Conservation (phyloP, 495 filamentous ascomycete species). For the Aspergillus kassunensis region DNA sequence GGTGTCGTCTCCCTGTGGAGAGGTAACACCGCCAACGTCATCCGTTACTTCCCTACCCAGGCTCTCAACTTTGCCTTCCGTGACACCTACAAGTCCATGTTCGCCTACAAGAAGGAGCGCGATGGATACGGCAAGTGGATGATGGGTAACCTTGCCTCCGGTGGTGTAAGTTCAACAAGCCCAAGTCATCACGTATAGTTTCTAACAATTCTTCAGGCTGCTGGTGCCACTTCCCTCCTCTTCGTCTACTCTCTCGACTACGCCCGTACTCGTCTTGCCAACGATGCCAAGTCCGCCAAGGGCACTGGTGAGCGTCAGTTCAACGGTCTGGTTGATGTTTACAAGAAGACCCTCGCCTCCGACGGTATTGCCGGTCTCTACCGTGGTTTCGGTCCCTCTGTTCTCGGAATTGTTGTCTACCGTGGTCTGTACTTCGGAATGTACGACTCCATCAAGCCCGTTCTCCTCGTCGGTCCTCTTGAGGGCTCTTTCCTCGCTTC, state of each 20-base stretch:
- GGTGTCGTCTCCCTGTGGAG: slow-evolving; percentile 84
- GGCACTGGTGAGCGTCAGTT: slow-evolving; percentile 94
- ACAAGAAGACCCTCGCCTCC: slow-evolving; percentile 98
- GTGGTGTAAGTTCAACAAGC: slow-evolving; percentile 74
- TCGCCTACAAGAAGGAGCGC: slow-evolving; percentile 99
- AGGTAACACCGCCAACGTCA: slow-evolving; percentile 99
- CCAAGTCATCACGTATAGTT: not conserved
- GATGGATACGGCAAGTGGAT: slow-evolving; percentile 99
- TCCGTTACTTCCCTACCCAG: slow-evolving; percentile 99
- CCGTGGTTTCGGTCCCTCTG: slow-evolving; percentile 99
- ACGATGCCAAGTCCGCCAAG: slow-evolving; percentile 98
- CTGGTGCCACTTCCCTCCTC: slow-evolving; percentile 98
- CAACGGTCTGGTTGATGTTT: slow-evolving; percentile 98
- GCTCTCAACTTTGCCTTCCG: slow-evolving; percentile 99
- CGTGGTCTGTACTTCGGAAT: slow-evolving; percentile 99
- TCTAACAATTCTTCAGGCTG: slow-evolving; percentile 58
- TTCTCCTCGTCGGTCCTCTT: slow-evolving; percentile 85
- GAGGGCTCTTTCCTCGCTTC: slow-evolving; percentile 98
- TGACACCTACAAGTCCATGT: slow-evolving; percentile 99
- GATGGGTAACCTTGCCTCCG: slow-evolving; percentile 98
- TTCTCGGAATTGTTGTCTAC: slow-evolving; percentile 98
- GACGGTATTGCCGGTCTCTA: slow-evolving; percentile 99
- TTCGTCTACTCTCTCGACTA: slow-evolving; percentile 99
- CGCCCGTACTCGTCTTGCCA: slow-evolving; percentile 99
- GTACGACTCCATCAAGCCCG: slow-evolving; percentile 99